Evolutionary conservation across 257 asterid genomes (phyloP).

Genomic region (Leptodermis oblonga): DNA sequence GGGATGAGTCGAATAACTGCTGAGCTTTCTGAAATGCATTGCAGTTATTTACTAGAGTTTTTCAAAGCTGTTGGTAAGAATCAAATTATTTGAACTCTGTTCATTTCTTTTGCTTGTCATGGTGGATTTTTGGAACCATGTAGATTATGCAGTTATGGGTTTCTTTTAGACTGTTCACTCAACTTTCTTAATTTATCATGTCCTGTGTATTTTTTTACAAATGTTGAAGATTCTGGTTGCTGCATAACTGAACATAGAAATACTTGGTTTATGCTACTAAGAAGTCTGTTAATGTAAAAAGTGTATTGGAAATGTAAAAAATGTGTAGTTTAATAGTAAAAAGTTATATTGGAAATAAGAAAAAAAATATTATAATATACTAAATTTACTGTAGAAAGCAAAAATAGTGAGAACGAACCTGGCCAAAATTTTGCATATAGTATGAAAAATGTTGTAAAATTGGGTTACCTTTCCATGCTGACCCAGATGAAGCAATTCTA

Average conservation of each 20-base stretch:
- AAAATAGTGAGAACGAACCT: too few relatives aligned
- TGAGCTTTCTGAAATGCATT: constrained; percentile 29
- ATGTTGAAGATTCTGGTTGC: not conserved
- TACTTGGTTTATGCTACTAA: too few relatives aligned
- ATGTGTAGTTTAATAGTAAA: too few relatives aligned
- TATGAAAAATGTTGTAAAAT: too few relatives aligned
- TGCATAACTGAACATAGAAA: too few relatives aligned
- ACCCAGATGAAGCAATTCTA: not conserved
- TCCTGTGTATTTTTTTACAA: not conserved
- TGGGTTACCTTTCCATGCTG: too few relatives aligned
- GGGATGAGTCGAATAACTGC: constrained; percentile 48
- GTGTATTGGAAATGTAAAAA: too few relatives aligned
- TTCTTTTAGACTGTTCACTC: not conserved
- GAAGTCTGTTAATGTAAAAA: too few relatives aligned
- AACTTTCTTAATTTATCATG: not conserved
- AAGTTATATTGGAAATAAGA: too few relatives aligned
- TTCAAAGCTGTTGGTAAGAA: constrained; percentile 35
- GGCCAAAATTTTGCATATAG: too few relatives aligned
- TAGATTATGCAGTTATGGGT: not conserved
- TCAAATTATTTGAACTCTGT: not conserved
- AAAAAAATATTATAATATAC: too few relatives aligned
- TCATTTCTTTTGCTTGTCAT: not conserved
- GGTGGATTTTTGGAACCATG: not conserved
- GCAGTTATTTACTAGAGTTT: constrained; percentile 26
- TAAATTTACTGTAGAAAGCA: too few relatives aligned